A percentile compares a stretch with the other conserved stretches of the same genome.
phyloP scores from a whole-genome alignment of 169 alveolate species.

The Cryptosporidium sp. region DNA sequence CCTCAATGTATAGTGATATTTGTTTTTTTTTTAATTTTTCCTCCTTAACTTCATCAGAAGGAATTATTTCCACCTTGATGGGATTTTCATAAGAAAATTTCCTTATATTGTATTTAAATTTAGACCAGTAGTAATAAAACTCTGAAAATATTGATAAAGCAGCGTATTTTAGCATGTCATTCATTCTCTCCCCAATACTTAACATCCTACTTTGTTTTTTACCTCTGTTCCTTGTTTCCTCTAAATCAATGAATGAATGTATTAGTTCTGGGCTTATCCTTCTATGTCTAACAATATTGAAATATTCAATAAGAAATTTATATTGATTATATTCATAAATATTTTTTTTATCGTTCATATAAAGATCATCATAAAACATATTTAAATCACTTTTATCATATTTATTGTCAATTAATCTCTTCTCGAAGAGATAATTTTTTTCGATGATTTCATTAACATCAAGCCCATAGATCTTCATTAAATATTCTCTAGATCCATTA shows the following conservation, averaged over 20 bases:
- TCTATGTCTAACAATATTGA: constrained; percentile 11
- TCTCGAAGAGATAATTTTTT: neutral
- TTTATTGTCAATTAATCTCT: neutral
- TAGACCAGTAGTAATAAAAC: constrained; percentile 39
- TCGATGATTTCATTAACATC: constrained; percentile 25
- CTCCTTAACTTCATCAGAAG: constrained; percentile 17
- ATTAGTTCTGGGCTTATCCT: constrained; percentile 1
- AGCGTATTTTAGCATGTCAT: constrained; percentile 8
- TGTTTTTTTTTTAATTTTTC: neutral
- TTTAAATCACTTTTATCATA: neutral
- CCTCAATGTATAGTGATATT: constrained; percentile 16
- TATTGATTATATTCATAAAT: neutral
- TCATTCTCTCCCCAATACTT: neutral
- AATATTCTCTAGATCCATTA: constrained; percentile 20
- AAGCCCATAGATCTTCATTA: constrained; percentile 38
- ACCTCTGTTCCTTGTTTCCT: neutral
- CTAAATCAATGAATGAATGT: constrained; percentile 27
- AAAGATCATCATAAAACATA: neutral
- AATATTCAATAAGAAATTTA: constrained; percentile 36
- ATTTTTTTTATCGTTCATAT: neutral
- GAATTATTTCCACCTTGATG: neutral
- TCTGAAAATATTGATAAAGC: constrained; percentile 39
- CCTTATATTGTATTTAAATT: constrained; percentile 8
- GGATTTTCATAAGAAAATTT: constrained; percentile 15
- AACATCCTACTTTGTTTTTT: neutral